phyloP scores from a whole-genome alignment of 2,329 filamentous ascomycete species.

The Cercospora brassicicola region DNA sequence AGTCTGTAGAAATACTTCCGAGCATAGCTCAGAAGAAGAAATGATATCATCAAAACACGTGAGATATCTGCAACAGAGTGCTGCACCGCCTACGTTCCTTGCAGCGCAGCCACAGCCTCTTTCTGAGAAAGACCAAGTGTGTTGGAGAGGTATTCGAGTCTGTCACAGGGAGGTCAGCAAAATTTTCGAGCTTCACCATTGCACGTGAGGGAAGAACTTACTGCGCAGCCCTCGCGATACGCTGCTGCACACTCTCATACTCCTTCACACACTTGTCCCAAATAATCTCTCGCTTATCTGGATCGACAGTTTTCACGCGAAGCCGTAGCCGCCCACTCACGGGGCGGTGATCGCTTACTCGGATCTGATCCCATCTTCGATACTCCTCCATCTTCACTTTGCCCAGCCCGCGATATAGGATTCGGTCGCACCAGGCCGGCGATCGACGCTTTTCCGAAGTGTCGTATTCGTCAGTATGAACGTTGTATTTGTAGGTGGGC shows the following conservation, averaged over 20 bases:
- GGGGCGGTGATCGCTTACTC: constrained; percentile 87
- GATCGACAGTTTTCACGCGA: constrained; percentile 77
- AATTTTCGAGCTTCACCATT: not conserved
- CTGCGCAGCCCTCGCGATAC: constrained; percentile 72
- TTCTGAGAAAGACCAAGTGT: constrained; percentile 59
- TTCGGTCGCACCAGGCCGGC: constrained; percentile 93
- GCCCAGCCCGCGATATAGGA: constrained; percentile 80
- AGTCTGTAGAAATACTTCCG: not conserved
- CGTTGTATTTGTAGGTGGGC: constrained; percentile 98
- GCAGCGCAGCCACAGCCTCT: constrained; percentile 48
- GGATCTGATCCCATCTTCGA: constrained; percentile 74
- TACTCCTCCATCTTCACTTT: constrained; percentile 88
- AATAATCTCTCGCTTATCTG: constrained; percentile 57
- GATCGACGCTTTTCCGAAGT: constrained; percentile 83
- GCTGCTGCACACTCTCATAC: constrained; percentile 70
- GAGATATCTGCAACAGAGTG: not conserved
- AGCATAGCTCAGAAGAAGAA: not conserved
- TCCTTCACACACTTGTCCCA: constrained; percentile 49
- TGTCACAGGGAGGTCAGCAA: constrained; percentile 36
- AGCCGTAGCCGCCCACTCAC: constrained; percentile 84
- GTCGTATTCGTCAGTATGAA: constrained; percentile 91
- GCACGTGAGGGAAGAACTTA: too few relatives aligned
- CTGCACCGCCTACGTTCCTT: not conserved
- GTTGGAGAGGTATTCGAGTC: constrained; percentile 64
- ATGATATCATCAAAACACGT: not conserved